Evolutionary conservation across 164 flowering plant genomes (phyloP), one percentile per base, ranked within the genome.

Genomic region (Vitis cinerea): DNA sequence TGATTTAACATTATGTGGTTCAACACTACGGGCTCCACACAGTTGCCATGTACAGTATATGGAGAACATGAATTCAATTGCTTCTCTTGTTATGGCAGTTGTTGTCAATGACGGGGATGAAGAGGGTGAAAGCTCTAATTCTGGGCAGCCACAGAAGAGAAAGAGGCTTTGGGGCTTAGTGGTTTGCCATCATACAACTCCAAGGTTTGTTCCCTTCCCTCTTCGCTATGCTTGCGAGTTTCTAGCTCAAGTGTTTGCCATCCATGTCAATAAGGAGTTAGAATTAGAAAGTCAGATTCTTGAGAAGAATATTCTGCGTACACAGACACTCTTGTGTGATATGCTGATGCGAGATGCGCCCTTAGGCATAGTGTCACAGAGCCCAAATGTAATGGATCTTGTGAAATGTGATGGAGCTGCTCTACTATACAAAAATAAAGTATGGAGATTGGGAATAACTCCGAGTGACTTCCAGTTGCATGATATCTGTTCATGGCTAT

Each of bases 91-190:
- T 60, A 90, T 93, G 95, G 91, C 98, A 8, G 95, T 93, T 74
- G 89, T 93, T 2, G 74, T 91, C 9, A 93, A 91, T 79, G 97
- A 90, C 50, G 86, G 79, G 44, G 91, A 88, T 48, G 94, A 88
- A 65, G 88, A 87, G 11, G 80, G 59, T 8, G 87, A 79, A 15
- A 55, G 61, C 65, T 66, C 86, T 50, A 76, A 68, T 59, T 29
- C 87, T 64, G 65, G 60, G 13, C 89, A 74, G 51, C 78, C 80
- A 19, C 92, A 81, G 54, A 86, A 85, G 82, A 84, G 88, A 71
- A 91, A 89, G 82, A 86, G 89, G 73, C 94, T 94, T n/a, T 94
- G 98, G 98, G 98, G 98, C 50, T 80, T 94, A 60, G 94, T 94
- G 48, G 97, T 94, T 6, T 94, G 98, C 71, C 98, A 94, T 77